phyloP scores from a whole-genome alignment of 176 grass and related monocot genomes.

The Eleusine coracana region DNA sequence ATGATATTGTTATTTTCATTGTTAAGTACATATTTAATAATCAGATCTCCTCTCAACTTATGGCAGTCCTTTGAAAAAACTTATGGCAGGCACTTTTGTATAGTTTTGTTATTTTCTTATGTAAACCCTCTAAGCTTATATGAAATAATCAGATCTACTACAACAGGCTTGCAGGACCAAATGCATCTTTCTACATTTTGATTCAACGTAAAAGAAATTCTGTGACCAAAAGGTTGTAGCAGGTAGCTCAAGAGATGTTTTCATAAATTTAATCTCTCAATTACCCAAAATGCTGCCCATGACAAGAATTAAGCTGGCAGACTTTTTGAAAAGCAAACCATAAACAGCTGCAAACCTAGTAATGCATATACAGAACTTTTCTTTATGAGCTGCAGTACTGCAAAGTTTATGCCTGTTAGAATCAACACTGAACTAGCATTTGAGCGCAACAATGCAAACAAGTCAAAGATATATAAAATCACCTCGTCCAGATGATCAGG shows the following conservation, averaged over 20 bases:
- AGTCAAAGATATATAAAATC: conserved; percentile 9
- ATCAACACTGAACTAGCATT: conserved; percentile 26
- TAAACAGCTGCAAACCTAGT: conserved; percentile 6
- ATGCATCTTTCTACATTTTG: neutral
- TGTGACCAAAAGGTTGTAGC: neutral
- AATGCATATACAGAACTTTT: neutral
- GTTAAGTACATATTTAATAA: neutral
- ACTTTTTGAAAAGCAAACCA: neutral
- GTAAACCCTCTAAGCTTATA: neutral
- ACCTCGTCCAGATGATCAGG: conserved; percentile 70
- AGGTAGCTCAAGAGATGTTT: conserved; percentile 13
- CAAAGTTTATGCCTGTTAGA: neutral
- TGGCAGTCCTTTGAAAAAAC: neutral
- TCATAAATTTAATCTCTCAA: neutral
- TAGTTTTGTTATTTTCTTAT: conserved; percentile 2
- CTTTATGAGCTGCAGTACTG: neutral
- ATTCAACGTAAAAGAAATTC: neutral
- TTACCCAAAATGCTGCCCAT: neutral
- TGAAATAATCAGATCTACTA: neutral
- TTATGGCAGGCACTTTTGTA: neutral
- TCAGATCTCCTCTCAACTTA: conserved; percentile 8
- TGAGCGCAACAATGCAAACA: conserved; percentile 13
- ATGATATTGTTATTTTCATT: too few species aligned
- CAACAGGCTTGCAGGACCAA: conserved; percentile 11
- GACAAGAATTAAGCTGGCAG: neutral